phyloP scores from a whole-genome alignment of 2,329 filamentous ascomycete species.

The Tolypocladium ovalisporum region DNA sequence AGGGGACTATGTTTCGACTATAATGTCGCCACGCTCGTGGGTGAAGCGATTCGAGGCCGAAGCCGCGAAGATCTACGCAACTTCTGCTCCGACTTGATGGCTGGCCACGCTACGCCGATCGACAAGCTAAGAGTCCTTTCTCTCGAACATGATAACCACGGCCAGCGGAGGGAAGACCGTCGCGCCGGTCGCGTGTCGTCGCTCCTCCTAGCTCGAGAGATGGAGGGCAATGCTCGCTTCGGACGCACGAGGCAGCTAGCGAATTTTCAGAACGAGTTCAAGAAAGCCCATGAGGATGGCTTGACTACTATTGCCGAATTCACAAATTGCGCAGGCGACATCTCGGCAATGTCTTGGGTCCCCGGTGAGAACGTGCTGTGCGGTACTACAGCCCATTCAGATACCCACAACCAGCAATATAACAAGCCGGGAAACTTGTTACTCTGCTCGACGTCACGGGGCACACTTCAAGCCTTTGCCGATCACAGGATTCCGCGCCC shows the following conservation, averaged over 20 bases:
- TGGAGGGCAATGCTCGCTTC: conserved; percentile 32
- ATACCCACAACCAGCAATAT: conserved; percentile 53
- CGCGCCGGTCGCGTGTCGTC: conserved; percentile 20
- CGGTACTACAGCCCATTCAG: conserved; percentile 52
- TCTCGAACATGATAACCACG: conserved; percentile 7
- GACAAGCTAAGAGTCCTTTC: conserved; percentile 13
- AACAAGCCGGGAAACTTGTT: conserved; percentile 54
- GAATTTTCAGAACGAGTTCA: conserved; percentile 35
- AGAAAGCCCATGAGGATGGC: conserved; percentile 36
- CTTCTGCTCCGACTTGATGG: conserved; percentile 19
- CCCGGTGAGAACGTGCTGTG: conserved; percentile 44
- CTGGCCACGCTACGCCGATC: conserved; percentile 7
- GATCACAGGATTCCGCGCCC: conserved; percentile 48
- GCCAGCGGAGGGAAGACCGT: conserved; percentile 4
- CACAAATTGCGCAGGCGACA: conserved; percentile 51
- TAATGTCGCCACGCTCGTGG: conserved; percentile 13
- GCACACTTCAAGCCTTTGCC: conserved; percentile 37
- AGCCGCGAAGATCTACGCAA: conserved; percentile 16
- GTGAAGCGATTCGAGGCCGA: conserved; percentile 11
- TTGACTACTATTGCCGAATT: conserved; percentile 42
- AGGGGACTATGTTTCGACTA: conserved; percentile 7
- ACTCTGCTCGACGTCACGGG: conserved; percentile 35
- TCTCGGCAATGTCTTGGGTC: conserved; percentile 47
- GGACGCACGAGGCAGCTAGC: conserved; percentile 27
- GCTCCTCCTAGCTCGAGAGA: conserved; percentile 37